Percentiles rank a stretch among this genome's conserved stretches.
These are phyloP conservation scores for Verticillium nubilum DNA, from an alignment of 2,329 filamentous ascomycete species.

Conservation along the genomic window DNA sequence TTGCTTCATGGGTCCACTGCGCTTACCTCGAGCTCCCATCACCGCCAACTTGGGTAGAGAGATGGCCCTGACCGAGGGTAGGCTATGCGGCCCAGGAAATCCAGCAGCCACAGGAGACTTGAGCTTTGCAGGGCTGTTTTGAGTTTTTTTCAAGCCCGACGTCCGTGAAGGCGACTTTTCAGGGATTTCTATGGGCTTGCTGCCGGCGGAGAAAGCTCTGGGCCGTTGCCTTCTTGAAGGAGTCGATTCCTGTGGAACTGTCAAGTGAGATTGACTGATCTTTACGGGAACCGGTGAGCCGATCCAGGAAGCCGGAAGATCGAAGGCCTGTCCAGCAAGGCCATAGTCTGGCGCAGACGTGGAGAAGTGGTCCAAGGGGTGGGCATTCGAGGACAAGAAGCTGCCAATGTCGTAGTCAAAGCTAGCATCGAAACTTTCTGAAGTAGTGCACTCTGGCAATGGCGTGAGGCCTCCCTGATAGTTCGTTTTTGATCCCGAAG, in stretches of 20 bases:
- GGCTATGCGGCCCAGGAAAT: not conserved
- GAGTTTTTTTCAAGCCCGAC: not conserved
- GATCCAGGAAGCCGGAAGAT: not conserved
- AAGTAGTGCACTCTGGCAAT: not conserved
- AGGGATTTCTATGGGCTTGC: not conserved
- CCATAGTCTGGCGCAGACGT: not conserved
- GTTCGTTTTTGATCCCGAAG: not conserved
- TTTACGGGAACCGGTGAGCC: not conserved
- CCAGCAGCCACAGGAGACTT: not conserved
- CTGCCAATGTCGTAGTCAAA: not conserved
- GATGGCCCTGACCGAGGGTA: not conserved
- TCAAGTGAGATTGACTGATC: not conserved
- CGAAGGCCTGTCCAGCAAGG: not conserved
- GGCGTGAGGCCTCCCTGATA: not conserved
- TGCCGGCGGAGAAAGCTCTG: not conserved
- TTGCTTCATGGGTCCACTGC: slow-evolving; percentile 7
- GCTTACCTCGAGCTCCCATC: slow-evolving; percentile 4
- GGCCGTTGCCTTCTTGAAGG: not conserved
- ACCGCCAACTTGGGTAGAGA: not conserved
- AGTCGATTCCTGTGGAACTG: not conserved
- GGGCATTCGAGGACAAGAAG: not conserved
- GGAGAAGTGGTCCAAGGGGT: not conserved
- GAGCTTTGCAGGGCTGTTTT: not conserved
- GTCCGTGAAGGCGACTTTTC: not conserved
- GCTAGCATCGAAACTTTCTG: not conserved